A percentile compares a stretch with the other conserved stretches of the same genome.
phyloP scores from a whole-genome alignment of 345 rosid genomes.

The Gossypium longicalyx region DNA sequence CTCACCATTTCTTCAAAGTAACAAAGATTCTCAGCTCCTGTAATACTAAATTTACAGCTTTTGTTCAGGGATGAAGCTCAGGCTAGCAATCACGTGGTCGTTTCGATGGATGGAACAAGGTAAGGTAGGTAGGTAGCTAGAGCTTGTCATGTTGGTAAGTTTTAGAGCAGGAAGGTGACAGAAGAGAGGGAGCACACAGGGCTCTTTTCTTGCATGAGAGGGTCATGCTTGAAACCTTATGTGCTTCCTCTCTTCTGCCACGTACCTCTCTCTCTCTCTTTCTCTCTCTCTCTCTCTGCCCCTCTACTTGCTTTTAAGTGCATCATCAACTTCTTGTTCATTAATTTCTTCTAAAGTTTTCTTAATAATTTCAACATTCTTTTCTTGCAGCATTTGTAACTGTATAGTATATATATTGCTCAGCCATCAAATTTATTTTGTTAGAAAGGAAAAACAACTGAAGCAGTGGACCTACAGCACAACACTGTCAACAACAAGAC shows the following conservation, averaged over 20 bases:
- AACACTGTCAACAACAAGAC: too few relatives aligned
- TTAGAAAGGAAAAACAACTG: too few relatives aligned
- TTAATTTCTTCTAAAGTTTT: too few relatives aligned
- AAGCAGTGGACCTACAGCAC: too few relatives aligned
- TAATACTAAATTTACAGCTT: background rate
- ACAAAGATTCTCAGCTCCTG: background rate
- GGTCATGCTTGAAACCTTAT: slow-evolving; percentile 10
- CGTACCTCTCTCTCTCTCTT: background rate
- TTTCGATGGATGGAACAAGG: background rate
- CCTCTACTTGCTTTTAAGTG: background rate
- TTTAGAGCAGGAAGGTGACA: slow-evolving; percentile 4
- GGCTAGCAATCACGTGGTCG: background rate
- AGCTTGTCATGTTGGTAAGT: background rate
- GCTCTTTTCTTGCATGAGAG: background rate
- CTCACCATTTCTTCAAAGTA: background rate
- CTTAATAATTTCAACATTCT: too few relatives aligned
- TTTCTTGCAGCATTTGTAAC: too few relatives aligned
- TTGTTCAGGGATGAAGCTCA: background rate
- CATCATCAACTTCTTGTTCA: background rate
- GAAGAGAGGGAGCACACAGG: slow-evolving; percentile 15
- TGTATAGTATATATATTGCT: too few relatives aligned
- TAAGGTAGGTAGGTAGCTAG: background rate
- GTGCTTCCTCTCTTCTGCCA: slow-evolving; percentile 10
- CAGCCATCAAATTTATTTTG: too few relatives aligned
- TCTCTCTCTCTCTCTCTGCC: background rate